Percentiles rank a stretch among this genome's conserved stretches.
These are phyloP conservation scores for Limonium bicolor DNA, from an alignment of 148 eudicot genomes.

Conservation along the genomic window DNA sequence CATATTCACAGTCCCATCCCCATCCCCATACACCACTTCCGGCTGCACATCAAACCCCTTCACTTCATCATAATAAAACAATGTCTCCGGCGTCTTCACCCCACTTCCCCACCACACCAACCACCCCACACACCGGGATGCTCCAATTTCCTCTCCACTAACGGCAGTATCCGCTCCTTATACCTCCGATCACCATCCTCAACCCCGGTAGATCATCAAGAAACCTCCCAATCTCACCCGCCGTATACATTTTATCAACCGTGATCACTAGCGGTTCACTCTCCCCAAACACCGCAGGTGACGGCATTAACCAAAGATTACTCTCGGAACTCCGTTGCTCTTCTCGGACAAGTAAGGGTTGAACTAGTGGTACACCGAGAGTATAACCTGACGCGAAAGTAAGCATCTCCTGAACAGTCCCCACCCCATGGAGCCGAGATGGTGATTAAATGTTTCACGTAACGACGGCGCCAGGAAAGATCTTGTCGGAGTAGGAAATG, in stretches of 20 bases:
- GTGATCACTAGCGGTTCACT: conserved; percentile 39
- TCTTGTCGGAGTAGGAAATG: conserved; percentile 48
- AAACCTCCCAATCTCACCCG: conserved; percentile 31
- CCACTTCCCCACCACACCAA: conserved; percentile 54
- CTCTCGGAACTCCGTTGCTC: conserved; percentile 86
- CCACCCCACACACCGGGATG: conserved; percentile 58
- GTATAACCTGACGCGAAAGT: conserved; percentile 85
- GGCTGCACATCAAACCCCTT: conserved; percentile 63
- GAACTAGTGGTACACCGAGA: conserved; percentile 72
- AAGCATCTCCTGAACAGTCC: conserved; percentile 61
- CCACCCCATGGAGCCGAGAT: conserved; percentile 87
- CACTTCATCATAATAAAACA: conserved; percentile 47
- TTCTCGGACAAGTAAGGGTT: conserved; percentile 60
- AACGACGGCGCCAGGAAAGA: conserved; percentile 47
- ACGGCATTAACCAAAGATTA: conserved; percentile 85
- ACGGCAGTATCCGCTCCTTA: conserved; percentile 35
- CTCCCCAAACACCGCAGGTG: conserved; percentile 22
- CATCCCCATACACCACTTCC: conserved; percentile 57
- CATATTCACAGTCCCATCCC: conserved; percentile 92
- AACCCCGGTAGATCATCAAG: conserved; percentile 59
- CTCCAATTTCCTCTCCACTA: conserved; percentile 25
- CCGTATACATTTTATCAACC: conserved; percentile 28
- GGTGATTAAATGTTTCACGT: conserved; percentile 64
- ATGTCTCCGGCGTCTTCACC: conserved; percentile 42
- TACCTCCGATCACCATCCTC: conserved; percentile 36